phyloP scores from a whole-genome alignment of 352 stramenopile genomes.

The Phytophthora agathidicida region DNA sequence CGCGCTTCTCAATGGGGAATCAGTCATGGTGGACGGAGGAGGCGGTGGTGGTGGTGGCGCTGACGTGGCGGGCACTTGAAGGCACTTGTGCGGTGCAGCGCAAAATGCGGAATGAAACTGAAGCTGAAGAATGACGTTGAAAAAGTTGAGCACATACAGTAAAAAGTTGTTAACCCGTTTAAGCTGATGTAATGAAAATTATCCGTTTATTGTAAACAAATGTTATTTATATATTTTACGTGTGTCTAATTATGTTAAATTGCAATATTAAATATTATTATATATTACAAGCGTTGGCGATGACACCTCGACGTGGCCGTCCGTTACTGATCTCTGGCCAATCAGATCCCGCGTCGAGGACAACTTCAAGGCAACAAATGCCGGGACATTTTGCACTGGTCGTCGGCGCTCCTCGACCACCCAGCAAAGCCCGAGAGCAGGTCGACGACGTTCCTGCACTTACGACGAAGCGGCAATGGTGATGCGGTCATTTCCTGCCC shows the following conservation, averaged over 20 bases:
- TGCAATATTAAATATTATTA: not conserved
- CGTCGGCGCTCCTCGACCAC: constrained; percentile 3
- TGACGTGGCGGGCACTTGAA: not conserved
- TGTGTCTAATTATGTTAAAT: not conserved
- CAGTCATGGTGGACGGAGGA: constrained; percentile 35
- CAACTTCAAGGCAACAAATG: constrained; percentile 6
- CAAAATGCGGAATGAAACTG: constrained; percentile 26
- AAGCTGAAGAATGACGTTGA: not conserved
- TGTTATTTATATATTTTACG: too few species aligned
- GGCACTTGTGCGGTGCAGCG: constrained; percentile 12
- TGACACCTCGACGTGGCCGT: too few species aligned
- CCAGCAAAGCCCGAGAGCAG: constrained; percentile 14
- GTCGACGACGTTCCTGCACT: constrained; percentile 4
- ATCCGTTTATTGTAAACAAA: too few species aligned
- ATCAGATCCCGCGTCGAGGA: too few species aligned
- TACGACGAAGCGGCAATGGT: constrained; percentile 9
- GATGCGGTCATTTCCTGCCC: not conserved
- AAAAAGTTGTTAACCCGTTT: not conserved
- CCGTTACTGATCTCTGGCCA: too few species aligned
- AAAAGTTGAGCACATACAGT: constrained; percentile 10
- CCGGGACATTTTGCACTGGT: constrained; percentile 2
- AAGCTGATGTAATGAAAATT: too few species aligned
- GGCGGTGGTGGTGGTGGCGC: not conserved
- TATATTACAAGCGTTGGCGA: not conserved
- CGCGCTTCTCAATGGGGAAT: constrained; percentile 41